Conservation (phyloP, 345 rosid genomes). For the Euphorbia lathyris region DNA sequence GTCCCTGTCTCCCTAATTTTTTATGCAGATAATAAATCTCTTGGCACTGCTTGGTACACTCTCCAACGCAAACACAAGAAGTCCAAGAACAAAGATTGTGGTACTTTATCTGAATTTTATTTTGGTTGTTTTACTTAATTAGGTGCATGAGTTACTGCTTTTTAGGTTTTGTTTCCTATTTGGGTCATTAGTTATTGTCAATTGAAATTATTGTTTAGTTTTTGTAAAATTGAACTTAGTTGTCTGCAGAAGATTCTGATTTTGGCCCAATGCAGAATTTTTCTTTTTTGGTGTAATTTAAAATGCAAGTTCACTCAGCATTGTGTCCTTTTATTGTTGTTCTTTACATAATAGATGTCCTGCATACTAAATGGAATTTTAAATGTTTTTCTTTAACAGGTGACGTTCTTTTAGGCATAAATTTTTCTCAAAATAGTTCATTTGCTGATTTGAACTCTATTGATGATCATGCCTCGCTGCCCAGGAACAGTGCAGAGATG, state of each 20-base stretch:
- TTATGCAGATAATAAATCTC: slow-evolving; percentile 73
- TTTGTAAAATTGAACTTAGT: background rate
- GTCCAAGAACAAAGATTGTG: too few relatives aligned
- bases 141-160: too few relatives aligned
- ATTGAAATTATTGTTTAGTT: background rate
- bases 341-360: background rate
- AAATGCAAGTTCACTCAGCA: background rate
- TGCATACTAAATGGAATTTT: slow-evolving; percentile 5
- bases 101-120: too few relatives aligned
- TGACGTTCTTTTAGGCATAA: slow-evolving; percentile 79
- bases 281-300: background rate
- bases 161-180: too few relatives aligned
- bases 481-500: slow-evolving; percentile 37
- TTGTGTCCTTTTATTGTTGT: background rate
- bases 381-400: slow-evolving; percentile 39
- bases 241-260: background rate
- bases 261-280: background rate
- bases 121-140: too few relatives aligned
- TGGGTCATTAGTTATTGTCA: too few relatives aligned
- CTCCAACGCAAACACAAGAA: slow-evolving; percentile 69
- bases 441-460: too few relatives aligned
- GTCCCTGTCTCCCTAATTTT: slow-evolving; percentile 65
- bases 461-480: too few relatives aligned
- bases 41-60: slow-evolving; percentile 72
- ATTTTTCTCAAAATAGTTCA: too few relatives aligned